These are phyloP conservation scores for Pseudonitzschia pungens DNA, from an alignment of 108 stramenopile genomes.

Conservation along the genomic window DNA sequence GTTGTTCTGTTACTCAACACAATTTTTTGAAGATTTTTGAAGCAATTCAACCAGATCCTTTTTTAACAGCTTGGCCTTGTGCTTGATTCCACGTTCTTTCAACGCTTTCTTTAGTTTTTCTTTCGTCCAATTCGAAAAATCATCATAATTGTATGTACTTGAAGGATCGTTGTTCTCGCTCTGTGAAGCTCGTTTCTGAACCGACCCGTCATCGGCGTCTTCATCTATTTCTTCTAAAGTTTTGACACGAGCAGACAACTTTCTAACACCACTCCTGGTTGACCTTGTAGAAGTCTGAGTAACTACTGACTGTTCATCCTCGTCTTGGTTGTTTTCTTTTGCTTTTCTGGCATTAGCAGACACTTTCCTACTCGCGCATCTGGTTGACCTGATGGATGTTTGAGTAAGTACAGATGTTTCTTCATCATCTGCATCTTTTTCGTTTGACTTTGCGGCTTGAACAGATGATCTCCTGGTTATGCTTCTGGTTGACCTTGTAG, in stretches of 20 bases:
- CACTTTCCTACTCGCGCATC: neutral
- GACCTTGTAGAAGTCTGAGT: neutral
- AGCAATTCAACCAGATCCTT: conserved; percentile 2
- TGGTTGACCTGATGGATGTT: conserved; percentile 1
- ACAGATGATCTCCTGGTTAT: neutral
- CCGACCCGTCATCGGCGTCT: neutral
- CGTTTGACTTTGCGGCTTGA: neutral
- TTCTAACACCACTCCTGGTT: neutral
- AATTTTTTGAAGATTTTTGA: neutral
- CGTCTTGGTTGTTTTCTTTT: neutral
- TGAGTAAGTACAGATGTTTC: neutral
- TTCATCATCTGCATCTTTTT: neutral
- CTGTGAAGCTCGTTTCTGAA: neutral
- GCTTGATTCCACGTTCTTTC: neutral
- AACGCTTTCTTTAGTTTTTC: neutral
- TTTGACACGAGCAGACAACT: neutral
- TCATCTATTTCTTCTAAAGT: neutral
- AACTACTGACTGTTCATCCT: conserved; percentile 1
- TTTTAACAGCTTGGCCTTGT: neutral
- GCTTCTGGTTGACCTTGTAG: neutral
- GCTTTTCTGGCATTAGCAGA: neutral
- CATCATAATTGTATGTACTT: neutral
- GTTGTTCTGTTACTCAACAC: too few relatives aligned
- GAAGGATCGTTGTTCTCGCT: neutral
- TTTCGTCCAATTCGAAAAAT: neutral